Base-by-base conservation (phyloP, 1,284 basidiomycete genomes). In the Puccinia triticina region DNA sequence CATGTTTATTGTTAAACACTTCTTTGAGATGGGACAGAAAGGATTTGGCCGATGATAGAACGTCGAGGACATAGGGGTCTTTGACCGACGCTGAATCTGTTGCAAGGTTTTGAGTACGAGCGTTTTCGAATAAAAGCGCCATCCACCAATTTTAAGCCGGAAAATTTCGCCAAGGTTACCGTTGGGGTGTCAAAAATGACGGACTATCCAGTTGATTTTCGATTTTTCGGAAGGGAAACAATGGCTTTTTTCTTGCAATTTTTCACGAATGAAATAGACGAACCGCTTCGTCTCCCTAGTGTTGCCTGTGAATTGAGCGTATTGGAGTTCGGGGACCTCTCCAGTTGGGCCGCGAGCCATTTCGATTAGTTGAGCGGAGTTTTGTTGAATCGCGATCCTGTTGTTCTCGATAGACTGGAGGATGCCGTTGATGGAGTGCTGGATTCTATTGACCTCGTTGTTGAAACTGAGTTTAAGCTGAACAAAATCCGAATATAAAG, bases 201-300 rank as follows among this genome's bases (percentile, higher is more conserved):
- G 16, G 32, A 50, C 40, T 32, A 72, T 72, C 69, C 69, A 72
- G 32, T 72, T 72, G 32, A 72, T 72, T 50, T 72, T 72, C 16
- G 69, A 1, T 23, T 72, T 72, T 32, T 72, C 46, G 4, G 66
- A 43, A 12, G 3, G 34, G 18, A 69, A 69, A 7, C 10, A 23
- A 37, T 48, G 8, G 0, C 7, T 40, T n/a, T 69, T 69, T 23
- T 69, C 37, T 18, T 18, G 40, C 2, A 69, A 21, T 21, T 46
- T 69, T 46, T 69, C 66, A 1, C 37, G 14, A 37, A 46, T 46
- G 26, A 69, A 69, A 46, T 69, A 69, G 0, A 69, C 18, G 32
- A 69, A 69, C 16, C 40, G 29, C 11, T 61, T 29, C 4, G 61
- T 71, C 48, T 50, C 40, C 18, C 26, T 18, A 14, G 67, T 37